Conservation (phyloP, 768 basidiomycete species). For the Chiua virens region DNA sequence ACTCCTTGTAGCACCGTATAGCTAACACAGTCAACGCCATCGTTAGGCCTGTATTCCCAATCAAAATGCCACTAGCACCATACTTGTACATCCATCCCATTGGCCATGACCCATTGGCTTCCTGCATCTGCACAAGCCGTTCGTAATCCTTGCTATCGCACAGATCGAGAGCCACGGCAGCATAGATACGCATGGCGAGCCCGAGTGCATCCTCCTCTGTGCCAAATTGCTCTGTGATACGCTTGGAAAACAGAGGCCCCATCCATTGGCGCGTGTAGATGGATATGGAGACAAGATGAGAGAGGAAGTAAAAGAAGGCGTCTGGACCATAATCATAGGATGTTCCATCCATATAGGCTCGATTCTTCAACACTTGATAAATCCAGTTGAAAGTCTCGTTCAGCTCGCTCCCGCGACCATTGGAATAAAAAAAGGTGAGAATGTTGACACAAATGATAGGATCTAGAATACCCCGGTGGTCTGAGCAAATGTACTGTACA, state of each 20-base stretch:
- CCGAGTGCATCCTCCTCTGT: neutral
- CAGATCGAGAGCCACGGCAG: neutral
- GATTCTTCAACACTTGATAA: conserved; percentile 19
- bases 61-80: neutral
- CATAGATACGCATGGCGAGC: neutral
- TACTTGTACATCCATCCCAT: neutral
- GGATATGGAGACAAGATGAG: conserved; percentile 18
- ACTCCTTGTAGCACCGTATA: conserved; percentile 8
- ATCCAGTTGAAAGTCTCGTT: conserved; percentile 23
- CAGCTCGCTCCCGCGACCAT: conserved; percentile 17
- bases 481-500: neutral
- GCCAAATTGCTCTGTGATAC: conserved; percentile 14
- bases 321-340: conserved; percentile 19
- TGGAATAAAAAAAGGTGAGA: conserved; percentile 21
- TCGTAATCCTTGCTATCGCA: neutral
- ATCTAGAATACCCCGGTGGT: neutral
- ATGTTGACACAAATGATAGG: conserved; percentile 19
- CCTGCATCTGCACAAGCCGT: neutral
- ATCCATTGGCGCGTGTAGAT: conserved; percentile 13
- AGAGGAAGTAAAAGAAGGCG: conserved; percentile 22
- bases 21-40: conserved; percentile 21
- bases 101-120: neutral
- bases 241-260: conserved; percentile 12
- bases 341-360: conserved; percentile 20
- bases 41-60: conserved; percentile 22